Evolutionary conservation across 768 basidiomycete genomes (phyloP).

Genomic region (Rhizopogon salebrosus): DNA sequence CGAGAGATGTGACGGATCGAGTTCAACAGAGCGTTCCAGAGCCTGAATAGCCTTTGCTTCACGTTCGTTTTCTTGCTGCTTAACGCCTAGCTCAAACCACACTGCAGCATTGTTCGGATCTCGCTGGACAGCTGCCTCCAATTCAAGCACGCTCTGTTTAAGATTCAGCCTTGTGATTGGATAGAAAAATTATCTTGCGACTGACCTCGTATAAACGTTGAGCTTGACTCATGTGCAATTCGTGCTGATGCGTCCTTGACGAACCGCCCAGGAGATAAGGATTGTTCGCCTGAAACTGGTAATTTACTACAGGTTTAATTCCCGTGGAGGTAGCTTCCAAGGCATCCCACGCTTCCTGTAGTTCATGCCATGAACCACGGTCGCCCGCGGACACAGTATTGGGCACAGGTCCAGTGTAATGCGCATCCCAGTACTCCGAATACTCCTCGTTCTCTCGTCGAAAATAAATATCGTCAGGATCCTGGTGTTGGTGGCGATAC

Average conservation of each 20-base stretch:
- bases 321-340: conserved; percentile 74
- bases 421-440: conserved; percentile 51
- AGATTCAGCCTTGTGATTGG: conserved; percentile 12
- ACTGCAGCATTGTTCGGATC: conserved; percentile 64
- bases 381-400: conserved; percentile 14
- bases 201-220: conserved; percentile 37
- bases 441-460: conserved; percentile 68
- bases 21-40: conserved; percentile 69
- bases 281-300: conserved; percentile 74
- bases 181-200: conserved; percentile 1
- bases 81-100: conserved; percentile 93
- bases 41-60: conserved; percentile 88
- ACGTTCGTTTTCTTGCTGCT: conserved; percentile 97
- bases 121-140: conserved; percentile 85
- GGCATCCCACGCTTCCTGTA: conserved; percentile 77
- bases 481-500: conserved; percentile 20
- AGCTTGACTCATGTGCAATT: conserved; percentile 25
- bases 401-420: conserved; percentile 21
- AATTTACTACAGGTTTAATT: conserved; percentile 48
- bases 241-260: conserved; percentile 43
- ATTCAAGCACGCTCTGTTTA: conserved; percentile 73
- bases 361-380: conserved; percentile 49
- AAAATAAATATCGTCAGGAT: conserved; percentile 65
- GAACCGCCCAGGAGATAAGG: conserved; percentile 69
- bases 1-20: conserved; percentile 70